Base-by-base conservation (phyloP, 805 yeast genomes). In the Hanseniaspora meyeri region DNA sequence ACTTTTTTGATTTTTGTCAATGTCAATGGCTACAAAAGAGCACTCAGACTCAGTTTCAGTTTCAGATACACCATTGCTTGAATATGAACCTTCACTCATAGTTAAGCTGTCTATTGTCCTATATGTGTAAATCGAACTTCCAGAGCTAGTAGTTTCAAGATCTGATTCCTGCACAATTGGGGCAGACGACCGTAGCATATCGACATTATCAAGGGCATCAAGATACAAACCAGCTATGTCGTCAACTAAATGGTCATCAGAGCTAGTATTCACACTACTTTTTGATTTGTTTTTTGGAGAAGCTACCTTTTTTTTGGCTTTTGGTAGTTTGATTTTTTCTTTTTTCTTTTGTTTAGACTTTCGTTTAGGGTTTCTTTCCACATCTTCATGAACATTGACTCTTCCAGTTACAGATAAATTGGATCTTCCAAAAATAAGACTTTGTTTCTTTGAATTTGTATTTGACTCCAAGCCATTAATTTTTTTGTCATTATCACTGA, bases 151-250 rank as follows among this genome's bases (percentile, higher is more conserved):
- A 36, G 8, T 14, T n/a, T 7, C 17, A 3, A 19, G 27, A 11
- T 27, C 24, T 14, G 19, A 8, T n/a, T 50, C 53, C 32, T 49
- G 34, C 4, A 50, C 40, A 14, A 39, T n/a, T 1, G 45, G 38
- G 7, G 16, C 42, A 2, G 47, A 2, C 12, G 40, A 9, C 12
- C 20, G 32, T 2, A 32, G 2, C n/a, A 31, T 16, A 2, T 36
- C 45, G 3, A 43, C 37, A 24, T 42, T 42, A n/a, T 51, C 55
- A 6, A 43, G 24, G 4, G 42, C 43, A 43, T 51, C 55, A 32
- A 51, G 27, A 43, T 51, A 51, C 29, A 51, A 51, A 5, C 49
- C 55, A 3, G 55, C 55, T 31, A 51, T 51, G 8, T 51, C 55
- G n/a, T 51, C 55, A 19, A 16, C 47, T n/a, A 50, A 32, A n/a